Percentiles rank a stretch among this genome's conserved stretches.
phyloP scores from a whole-genome alignment of 139 green algal species.

The Ettlia oleoabundans region DNA sequence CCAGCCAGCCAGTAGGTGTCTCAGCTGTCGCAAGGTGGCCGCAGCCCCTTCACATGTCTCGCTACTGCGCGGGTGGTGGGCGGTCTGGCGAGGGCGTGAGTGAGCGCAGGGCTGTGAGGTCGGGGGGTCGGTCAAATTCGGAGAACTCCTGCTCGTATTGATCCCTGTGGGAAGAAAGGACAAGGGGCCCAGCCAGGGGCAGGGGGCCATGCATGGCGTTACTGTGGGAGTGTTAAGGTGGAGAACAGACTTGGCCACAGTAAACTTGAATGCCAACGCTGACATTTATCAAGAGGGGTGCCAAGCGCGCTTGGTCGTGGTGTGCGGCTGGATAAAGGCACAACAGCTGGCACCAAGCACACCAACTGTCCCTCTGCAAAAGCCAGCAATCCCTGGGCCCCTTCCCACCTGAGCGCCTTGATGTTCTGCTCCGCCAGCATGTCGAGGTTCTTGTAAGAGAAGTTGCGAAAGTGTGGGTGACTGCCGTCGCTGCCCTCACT shows the following conservation, averaged over 20 bases:
- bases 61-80: not conserved
- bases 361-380: not conserved
- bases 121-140: constrained; percentile 41
- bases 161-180: not conserved
- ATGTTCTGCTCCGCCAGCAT: constrained; percentile 47
- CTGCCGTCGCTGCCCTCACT: constrained; percentile 1
- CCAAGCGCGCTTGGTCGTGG: no score
- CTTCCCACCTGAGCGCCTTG: constrained; percentile 34
- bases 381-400: not conserved
- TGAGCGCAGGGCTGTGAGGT: constrained; percentile 31
- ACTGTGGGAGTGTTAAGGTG: not conserved
- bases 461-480: constrained; percentile 3
- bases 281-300: no score
- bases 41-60: not conserved
- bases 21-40: not conserved
- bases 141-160: constrained; percentile 24
- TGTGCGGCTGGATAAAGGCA: not conserved
- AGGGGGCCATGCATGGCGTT: not conserved
- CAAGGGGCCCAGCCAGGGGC: not conserved
- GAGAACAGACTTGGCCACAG: no score
- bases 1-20: not conserved
- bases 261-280: no score
- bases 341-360: not conserved
- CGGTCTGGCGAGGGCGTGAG: constrained; percentile 24
- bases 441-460: constrained; percentile 48